Conservation (phyloP, 2,329 filamentous ascomycete species). For the Aspergillaceae sp. region DNA sequence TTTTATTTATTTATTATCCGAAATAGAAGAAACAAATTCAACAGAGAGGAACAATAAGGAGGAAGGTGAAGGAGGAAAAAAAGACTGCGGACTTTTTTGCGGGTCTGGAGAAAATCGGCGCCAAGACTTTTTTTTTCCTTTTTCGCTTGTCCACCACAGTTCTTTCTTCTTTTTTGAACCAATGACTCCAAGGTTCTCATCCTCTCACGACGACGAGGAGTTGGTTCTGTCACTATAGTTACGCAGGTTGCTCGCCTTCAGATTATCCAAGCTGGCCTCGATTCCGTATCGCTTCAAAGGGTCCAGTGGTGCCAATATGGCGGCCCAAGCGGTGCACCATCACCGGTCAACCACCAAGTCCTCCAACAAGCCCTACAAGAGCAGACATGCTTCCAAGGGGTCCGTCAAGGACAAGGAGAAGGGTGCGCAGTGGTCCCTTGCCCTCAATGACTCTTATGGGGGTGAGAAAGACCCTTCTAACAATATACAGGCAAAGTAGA, state of each 20-base stretch:
- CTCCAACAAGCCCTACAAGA: conserved; percentile 85
- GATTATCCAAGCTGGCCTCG: conserved; percentile 36
- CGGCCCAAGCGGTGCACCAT: conserved; percentile 59
- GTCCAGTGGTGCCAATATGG: conserved; percentile 58
- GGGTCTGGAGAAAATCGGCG: conserved; percentile 26
- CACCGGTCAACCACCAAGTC: conserved; percentile 90
- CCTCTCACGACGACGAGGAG: too few species aligned
- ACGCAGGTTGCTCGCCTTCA: too few species aligned
- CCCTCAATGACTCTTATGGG: neutral
- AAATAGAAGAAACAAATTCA: conserved; percentile 4
- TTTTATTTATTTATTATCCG: conserved; percentile 6
- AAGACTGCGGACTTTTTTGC: conserved; percentile 8
- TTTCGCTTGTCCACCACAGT: conserved; percentile 26
- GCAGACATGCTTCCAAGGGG: conserved; percentile 79
- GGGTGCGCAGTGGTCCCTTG: conserved; percentile 43
- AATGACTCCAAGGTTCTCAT: neutral
- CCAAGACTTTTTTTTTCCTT: conserved; percentile 31
- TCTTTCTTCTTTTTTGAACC: conserved; percentile 6
- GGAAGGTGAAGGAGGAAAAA: conserved; percentile 8
- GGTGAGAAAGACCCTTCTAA: neutral
- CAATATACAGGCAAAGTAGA: conserved; percentile 64
- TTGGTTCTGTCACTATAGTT: too few species aligned
- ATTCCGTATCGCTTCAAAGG: conserved; percentile 83
- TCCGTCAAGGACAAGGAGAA: conserved; percentile 77
- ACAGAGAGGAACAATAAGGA: neutral